Base-by-base conservation (phyloP, 2,329 filamentous ascomycete species). In the Fusarium sp. region DNA sequence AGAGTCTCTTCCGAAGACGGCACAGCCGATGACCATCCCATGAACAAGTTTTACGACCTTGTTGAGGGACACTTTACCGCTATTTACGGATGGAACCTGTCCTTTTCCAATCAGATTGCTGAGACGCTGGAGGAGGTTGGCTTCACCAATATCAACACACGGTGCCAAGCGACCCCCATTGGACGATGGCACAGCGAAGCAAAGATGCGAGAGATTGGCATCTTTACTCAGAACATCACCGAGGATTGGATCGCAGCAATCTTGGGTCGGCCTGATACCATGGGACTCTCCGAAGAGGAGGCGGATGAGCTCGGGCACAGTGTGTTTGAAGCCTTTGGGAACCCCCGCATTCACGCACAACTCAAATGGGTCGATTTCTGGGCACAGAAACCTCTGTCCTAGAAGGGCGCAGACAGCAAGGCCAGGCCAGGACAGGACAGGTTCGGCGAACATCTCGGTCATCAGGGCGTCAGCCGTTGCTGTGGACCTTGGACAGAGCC, bases 121-220 rank as follows among this genome's bases (percentile, higher is more conserved):
- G 65, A 75, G 2, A 65, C 75, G 7, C 71, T 82, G 3, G 63
- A 70, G 8, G 69, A 74, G 9, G 57, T 75, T 8, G 80, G 80
- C n/a, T 82, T 81, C 58, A 36, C 76, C 62, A 77, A 81, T 56
- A 50, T 75, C 23, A 70, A 76, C 3, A 73, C 76, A 13, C 69
- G 65, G 14, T 74, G 74, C 31, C 77, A 71, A 42, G 71, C 70
- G 16, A 72, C 80, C 2, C 80, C 80, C 11, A 61, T 82, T 13
- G 80, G 80, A 1, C 75, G 78, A n/a, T 82, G 80, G 79, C 77
- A 78, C 5, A 72, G 68, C n/a, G 76, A 80, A 34, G 57, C 71
- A 9, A 75, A 74, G 23, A 73, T 75, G 70, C 72, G 80, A 23
- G 80, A 81, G 57, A 77, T 80, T 56, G 80, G 80, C 31, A 74